Base-by-base conservation (phyloP, 805 yeast genomes). In the Wickerhamiella musiphila region DNA sequence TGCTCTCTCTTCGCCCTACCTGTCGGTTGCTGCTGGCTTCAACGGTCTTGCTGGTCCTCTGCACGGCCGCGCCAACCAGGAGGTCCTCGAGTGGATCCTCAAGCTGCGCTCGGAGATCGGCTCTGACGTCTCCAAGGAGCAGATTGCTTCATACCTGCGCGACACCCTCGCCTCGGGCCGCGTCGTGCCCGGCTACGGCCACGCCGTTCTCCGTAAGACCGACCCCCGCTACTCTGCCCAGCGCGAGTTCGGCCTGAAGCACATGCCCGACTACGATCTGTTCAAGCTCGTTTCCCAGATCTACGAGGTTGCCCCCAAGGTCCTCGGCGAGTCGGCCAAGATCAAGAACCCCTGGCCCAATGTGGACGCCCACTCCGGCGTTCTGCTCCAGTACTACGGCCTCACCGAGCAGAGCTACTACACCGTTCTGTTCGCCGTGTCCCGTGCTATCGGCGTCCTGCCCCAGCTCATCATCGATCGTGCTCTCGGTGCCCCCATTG, bases 321-420 rank as follows among this genome's bases (percentile, higher is more conserved):
- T 78, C 32, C 67, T 78, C 47, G 72, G 78, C 47, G 65, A 74
- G 61, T 86, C 78, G 58, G 90, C 86, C 57, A 78, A 78, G 70
- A 78, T 86, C 53, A 77, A 78, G 70, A 78, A 78, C 70, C 90
- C 90, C 61, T 78, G 83, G 83, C 90, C 92, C 60, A 78, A 78
- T 54, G 92, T 78, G 44, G 92, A 78, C 61, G 75, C 90, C 34
- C 82, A 75, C 61, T 76, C 86, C 31, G 92, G 92, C 61, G 82
- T 77, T 41, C 60, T 78, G 47, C 66, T 78, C 58, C 84, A 78
- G 60, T 73, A 78, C 68, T 78, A 78, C 63, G 92, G 92, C 47
- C 61, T 78, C 52, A 74, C 76, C 35, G 82, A 78, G 65, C 72
- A 71, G 48, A 68, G 78, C 27, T 78, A 74, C 73, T 78, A 78